Evolutionary conservation across 441 rosid genomes (phyloP).

Genomic region (Syzygium syzygioides): DNA sequence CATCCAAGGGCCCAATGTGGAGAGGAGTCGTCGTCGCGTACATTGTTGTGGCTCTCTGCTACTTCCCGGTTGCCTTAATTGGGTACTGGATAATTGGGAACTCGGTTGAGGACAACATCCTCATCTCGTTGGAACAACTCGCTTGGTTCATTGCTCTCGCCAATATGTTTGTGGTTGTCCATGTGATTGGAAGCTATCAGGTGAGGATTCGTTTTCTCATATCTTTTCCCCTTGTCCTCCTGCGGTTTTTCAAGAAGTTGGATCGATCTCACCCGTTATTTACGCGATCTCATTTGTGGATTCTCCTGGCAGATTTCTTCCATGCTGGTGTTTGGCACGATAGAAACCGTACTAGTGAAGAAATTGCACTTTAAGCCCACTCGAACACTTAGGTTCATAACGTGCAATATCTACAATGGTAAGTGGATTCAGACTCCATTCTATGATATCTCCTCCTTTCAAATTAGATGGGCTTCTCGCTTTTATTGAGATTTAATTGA

Average conservation of each 20-base stretch:
- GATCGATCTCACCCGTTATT: background rate
- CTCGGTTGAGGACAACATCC: slow-evolving; percentile 48
- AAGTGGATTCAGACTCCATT: slow-evolving; percentile 11
- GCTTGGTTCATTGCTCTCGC: slow-evolving; percentile 62
- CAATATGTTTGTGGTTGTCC: slow-evolving; percentile 67
- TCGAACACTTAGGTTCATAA: slow-evolving; percentile 38
- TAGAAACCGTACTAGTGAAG: slow-evolving; percentile 62
- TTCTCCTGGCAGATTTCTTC: slow-evolving; percentile 48
- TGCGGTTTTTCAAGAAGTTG: background rate
- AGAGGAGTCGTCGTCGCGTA: slow-evolving; percentile 70
- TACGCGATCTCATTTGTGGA: fast-evolving
- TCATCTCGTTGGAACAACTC: slow-evolving; percentile 50
- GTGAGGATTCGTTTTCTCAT: slow-evolving; percentile 12
- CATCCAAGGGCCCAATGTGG: slow-evolving; percentile 85
- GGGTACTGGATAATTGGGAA: slow-evolving; percentile 68
- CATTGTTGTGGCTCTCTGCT: slow-evolving; percentile 67
- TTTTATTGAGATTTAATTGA: background rate
- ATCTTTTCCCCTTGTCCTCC: background rate
- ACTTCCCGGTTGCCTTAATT: slow-evolving; percentile 70
- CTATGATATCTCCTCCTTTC: background rate
- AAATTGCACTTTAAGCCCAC: slow-evolving; percentile 49
- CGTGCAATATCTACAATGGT: slow-evolving; percentile 62
- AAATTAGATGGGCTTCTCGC: background rate
- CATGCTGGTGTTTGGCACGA: slow-evolving; percentile 86
- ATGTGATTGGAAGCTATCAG: slow-evolving; percentile 82